A percentile compares a stretch with the other conserved stretches of the same genome.
Evolutionary conservation across 2,329 filamentous ascomycete genomes (phyloP).

Genomic region (Fusarium xyrophilum): DNA sequence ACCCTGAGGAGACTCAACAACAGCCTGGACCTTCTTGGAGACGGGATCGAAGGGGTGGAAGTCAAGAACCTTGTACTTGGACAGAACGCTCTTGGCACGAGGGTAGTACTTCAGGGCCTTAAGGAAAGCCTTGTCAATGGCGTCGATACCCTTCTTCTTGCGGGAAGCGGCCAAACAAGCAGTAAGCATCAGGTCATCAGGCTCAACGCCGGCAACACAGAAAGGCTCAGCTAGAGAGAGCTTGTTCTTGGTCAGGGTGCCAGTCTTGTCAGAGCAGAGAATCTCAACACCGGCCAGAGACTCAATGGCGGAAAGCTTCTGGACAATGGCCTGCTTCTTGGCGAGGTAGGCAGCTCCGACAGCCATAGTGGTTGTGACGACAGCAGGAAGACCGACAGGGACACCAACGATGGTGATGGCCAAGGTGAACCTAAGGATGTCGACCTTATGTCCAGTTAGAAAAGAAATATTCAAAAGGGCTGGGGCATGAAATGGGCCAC

Average conservation of each 20-base stretch:
- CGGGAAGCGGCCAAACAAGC: conserved; percentile 87
- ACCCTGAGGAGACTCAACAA: conserved; percentile 83
- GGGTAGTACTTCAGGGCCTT: conserved; percentile 85
- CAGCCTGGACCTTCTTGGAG: conserved; percentile 87
- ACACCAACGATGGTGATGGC: conserved; percentile 93
- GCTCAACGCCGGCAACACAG: conserved; percentile 80
- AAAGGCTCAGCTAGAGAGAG: conserved; percentile 85
- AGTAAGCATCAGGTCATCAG: conserved; percentile 90
- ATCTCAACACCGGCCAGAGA: conserved; percentile 92
- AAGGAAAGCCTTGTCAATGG: conserved; percentile 93
- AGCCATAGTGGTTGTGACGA: conserved; percentile 94
- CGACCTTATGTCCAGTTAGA: conserved; percentile 14
- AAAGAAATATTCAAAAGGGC: too few relatives aligned
- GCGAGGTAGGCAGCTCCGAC: conserved; percentile 90
- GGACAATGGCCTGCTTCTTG: conserved; percentile 91
- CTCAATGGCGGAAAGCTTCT: conserved; percentile 91
- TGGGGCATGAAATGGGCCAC: too few relatives aligned
- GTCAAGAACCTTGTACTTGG: conserved; percentile 83
- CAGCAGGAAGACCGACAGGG: conserved; percentile 88
- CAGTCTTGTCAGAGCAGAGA: conserved; percentile 93
- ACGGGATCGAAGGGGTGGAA: conserved; percentile 92
- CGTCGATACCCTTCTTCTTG: conserved; percentile 95
- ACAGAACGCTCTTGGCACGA: conserved; percentile 78
- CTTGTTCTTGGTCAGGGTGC: conserved; percentile 94
- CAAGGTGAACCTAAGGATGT: conserved; percentile 82